phyloP scores from a whole-genome alignment of 1,284 basidiomycete species.

The Malassezia japonica region DNA sequence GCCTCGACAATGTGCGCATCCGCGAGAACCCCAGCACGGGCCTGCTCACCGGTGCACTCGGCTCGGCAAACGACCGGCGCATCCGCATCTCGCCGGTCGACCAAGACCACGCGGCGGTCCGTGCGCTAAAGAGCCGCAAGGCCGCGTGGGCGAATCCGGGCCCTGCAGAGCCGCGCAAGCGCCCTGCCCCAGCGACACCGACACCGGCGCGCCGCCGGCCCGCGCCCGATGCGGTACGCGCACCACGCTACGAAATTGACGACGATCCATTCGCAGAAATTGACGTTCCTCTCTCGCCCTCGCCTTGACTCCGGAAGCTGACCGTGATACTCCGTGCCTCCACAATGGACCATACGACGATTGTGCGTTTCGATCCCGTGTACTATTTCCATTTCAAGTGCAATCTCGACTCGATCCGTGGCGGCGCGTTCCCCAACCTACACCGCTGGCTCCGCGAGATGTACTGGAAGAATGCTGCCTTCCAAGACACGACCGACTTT shows the following conservation, averaged over 20 bases:
- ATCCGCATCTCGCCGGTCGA: constrained; percentile 18
- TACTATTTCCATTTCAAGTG: constrained; percentile 84
- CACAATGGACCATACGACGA: no score
- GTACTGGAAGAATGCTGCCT: constrained; percentile 82
- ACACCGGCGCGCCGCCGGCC: not conserved
- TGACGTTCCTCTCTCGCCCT: no score
- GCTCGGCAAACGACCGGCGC: constrained; percentile 23
- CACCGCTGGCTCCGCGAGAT: constrained; percentile 64
- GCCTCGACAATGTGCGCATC: constrained; percentile 29
- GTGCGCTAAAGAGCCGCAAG: constrained; percentile 1
- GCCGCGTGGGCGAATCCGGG: not conserved
- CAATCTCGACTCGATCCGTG: constrained; percentile 54
- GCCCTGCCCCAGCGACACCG: not conserved
- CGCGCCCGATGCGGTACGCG: constrained; percentile 3
- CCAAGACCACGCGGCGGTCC: not conserved
- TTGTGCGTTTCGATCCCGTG: constrained; percentile 69
- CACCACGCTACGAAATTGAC: constrained; percentile 11
- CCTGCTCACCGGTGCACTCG: constrained; percentile 27
- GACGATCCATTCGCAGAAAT: not conserved
- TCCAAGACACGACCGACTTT: constrained; percentile 80
- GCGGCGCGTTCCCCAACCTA: constrained; percentile 30
- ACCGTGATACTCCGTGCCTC: no score
- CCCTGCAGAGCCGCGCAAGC: not conserved
- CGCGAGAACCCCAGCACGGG: constrained; percentile 22
- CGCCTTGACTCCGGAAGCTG: no score